Base-by-base conservation (phyloP, 305 asterid genomes). In the Lippia alba region DNA sequence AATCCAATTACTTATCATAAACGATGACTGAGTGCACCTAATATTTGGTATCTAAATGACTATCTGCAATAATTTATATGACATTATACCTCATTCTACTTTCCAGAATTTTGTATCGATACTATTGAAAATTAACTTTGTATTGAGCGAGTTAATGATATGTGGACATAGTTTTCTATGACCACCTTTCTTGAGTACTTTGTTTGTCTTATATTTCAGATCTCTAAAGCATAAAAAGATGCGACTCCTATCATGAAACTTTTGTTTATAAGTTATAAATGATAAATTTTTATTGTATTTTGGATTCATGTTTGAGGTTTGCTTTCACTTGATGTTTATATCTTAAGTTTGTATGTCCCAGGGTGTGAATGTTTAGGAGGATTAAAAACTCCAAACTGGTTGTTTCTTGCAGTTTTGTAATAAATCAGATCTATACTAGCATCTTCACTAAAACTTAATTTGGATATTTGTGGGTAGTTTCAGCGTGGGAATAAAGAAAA, bases 401-500 rank as follows among this genome's bases (percentile, higher is more conserved):
- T 56, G 19, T 45, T 14, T 46, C 56, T 18, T 56, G 61, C 32
- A 10, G 16, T 49, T 54, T 1, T 10, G 40, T 49, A 33, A 68
- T 53, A 8, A 62, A 51, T 33, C 24, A 44, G 6, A 51, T 40
- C 58, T 5, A 8, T 44, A 40, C 71, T 62, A 66, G 67, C 72
- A 0, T 20, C 59, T 7, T 63, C 41, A 24, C 16, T 63, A 32
- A 69, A 50, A 16, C 41, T 18, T 71, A 41, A 72, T 55, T 65
- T 76, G 32, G 68, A 41, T 58, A 16, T 61, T 67, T 63, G 45
- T 50, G 3, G 30, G 30, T 3, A 72, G 78, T 61, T 60, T 45
- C 64, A 55, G 78, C 60, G 63, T 54, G 77, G 53, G 41, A 36
- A 36, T 3, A 4, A 71, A 76, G 63, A 61, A 32, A 68, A 51